Evolutionary conservation across 1,139 yeast species (phyloP), one percentile per base, ranked within the genome.

Genomic region (Hanseniaspora sp.): DNA sequence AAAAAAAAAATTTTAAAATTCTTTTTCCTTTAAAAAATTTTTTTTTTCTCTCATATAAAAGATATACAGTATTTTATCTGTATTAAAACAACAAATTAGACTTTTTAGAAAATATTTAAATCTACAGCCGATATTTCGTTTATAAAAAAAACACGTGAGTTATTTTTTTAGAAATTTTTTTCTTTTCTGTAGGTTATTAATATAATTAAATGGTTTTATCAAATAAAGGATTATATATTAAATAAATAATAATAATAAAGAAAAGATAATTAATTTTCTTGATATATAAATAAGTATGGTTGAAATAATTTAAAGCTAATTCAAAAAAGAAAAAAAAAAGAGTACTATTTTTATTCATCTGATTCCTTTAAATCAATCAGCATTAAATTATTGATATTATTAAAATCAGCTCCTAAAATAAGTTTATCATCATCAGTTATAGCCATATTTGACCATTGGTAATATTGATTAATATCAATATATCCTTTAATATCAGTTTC

Each of bases 361-460:
- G 23, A 5, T 7, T 48, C 47, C 18, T 43, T 13, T 28, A 49
- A 13, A 15, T 49, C 53, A 28, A 49, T 44, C 28, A 43, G 5
- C 48, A 49, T 44, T 18, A 49, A 17, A 12, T 49, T 39, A n/a
- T 49, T 49, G 15, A 23, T 18, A 8, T 43, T 11, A 3, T 28
- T n/a, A 46, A 49, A 33, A 41, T 37, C 38, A 23, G 37, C 17
- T n/a, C 12, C 33, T 13, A 49, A 38, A 12, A 23, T 17, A 33
- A 49, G n/a, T 29, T 17, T 29, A 13, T 11, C 11, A 5, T 18
- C 48, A 9, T 37, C 33, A 1, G 18, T 43, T 7, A 30, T 1
- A n/a, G 13, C 31, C 46, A 43, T 43, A 11, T 30, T 30, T 11
- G 46, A 43, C 46, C 46, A 43, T 17, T n/a, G 35, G 37, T 30